Evolutionary conservation across 768 basidiomycete species (phyloP), one percentile per base, ranked within the genome.

Genomic region (Podaxis carcinomalis): DNA sequence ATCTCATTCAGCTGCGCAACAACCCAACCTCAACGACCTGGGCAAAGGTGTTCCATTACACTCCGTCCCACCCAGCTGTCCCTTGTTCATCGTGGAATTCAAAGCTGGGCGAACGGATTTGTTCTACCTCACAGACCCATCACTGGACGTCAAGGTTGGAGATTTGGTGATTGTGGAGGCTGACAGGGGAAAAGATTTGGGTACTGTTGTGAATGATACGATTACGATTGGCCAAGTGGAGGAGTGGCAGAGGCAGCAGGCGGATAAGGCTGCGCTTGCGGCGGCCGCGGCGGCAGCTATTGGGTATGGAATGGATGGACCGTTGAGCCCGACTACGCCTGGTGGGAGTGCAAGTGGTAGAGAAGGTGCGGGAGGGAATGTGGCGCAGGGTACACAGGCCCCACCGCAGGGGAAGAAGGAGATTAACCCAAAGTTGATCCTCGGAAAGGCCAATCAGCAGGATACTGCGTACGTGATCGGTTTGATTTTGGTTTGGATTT

Each of bases 111-210:
- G 96, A 42, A 94, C 94, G 64, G 96, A 98, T 72, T 76, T 99
- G 27, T 98, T 95, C 75, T 98, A 97, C 73, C 81, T 88, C 63
- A 89, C 87, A 0, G 91, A 95, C 68, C 81, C 62, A 68, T 79
- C 67, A 68, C 66, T 71, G 58, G 78, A 80, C 57, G 86, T 98
- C 63, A 83, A 86, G 5, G 86, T 90, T 21, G 96, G 94, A 1
- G 96, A 98, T 69, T 77, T 94, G 39, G 96, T 98, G 63, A 94
- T 98, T 64, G 96, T 98, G 16, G 96, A 98, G 73, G 96, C 94
- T 28, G 96, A 98, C 71, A 81, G 96, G 27, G 96, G 96, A 13
- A 90, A 88, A 70, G 95, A 97, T 75, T 70, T 99, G 56, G 96
- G 96, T 39, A 92, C 89, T 75, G 88, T 97, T 19, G 84, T 95